These are phyloP conservation scores for Exserohilum turcica DNA, from an alignment of 2,329 filamentous ascomycete genomes.

Conservation along the genomic window DNA sequence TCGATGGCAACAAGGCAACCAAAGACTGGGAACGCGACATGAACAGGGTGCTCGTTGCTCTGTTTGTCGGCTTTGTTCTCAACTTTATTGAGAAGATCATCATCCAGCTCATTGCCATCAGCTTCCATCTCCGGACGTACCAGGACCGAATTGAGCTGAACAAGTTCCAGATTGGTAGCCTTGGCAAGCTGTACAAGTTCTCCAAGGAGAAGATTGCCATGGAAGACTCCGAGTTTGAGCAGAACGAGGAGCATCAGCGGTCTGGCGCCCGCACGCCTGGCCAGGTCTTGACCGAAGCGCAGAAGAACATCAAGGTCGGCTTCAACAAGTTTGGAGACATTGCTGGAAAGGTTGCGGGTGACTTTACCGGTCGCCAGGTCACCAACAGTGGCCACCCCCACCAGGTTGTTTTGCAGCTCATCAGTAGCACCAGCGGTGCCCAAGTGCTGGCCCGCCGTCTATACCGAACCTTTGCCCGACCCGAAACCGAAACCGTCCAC, in stretches of 20 bases:
- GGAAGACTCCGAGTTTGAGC: constrained; percentile 77
- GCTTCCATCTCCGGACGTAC: constrained; percentile 90
- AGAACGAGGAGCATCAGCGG: constrained; percentile 50
- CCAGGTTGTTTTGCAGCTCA: constrained; percentile 80
- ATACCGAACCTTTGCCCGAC: constrained; percentile 81
- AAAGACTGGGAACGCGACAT: constrained; percentile 74
- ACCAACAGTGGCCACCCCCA: constrained; percentile 76
- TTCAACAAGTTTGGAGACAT: constrained; percentile 83
- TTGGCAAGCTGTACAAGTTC: constrained; percentile 68
- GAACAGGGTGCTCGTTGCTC: constrained; percentile 82
- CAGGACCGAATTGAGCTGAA: constrained; percentile 88
- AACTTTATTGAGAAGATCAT: constrained; percentile 92
- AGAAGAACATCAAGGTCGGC: constrained; percentile 75
- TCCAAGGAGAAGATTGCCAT: constrained; percentile 68
- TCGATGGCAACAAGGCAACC: constrained; percentile 58
- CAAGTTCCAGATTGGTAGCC: constrained; percentile 79
- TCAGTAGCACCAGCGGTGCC: constrained; percentile 72
- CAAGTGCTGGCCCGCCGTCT: constrained; percentile 86
- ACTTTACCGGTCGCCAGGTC: constrained; percentile 79
- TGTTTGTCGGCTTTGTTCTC: constrained; percentile 79
- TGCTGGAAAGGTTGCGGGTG: constrained; percentile 83
- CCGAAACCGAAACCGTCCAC: constrained; percentile 75
- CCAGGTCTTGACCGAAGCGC: constrained; percentile 68
- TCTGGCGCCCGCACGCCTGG: constrained; percentile 77
- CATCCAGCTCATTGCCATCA: constrained; percentile 92